A percentile compares a stretch with the other conserved stretches of the same genome.
These are phyloP conservation scores for Chlamydomonas asymmetrica DNA, from an alignment of 139 green algal species.

Conservation along the genomic window DNA sequence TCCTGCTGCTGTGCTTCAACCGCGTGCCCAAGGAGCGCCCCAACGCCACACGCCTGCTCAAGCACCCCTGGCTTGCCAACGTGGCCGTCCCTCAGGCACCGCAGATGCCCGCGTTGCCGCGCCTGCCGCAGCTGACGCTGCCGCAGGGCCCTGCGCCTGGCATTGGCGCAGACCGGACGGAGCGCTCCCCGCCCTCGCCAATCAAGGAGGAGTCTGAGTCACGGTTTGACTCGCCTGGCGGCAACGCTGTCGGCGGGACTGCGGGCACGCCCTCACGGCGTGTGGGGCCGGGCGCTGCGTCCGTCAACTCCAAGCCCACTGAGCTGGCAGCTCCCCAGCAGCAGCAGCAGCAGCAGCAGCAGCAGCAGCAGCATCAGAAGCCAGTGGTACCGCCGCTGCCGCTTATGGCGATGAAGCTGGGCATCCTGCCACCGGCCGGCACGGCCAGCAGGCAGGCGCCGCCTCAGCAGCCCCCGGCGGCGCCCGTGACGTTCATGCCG, in stretches of 20 bases:
- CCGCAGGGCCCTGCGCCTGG: conserved; percentile 4
- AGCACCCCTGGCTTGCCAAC: conserved; percentile 75
- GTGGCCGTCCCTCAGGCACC: conserved; percentile 15
- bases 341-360: too few relatives aligned
- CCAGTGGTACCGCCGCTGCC: conserved; percentile 14
- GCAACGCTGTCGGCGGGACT: too few relatives aligned
- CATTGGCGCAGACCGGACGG: conserved; percentile 1
- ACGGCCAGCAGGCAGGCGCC: background rate
- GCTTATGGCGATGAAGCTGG: conserved; percentile 12
- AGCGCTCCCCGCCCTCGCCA: conserved; percentile 33
- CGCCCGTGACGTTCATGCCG: background rate
- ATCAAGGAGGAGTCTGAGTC: conserved; percentile 38
- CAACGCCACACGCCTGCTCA: conserved; percentile 69
- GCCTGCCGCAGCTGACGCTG: conserved; percentile 11
- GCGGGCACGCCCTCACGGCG: too few relatives aligned
- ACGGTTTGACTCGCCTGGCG: background rate
- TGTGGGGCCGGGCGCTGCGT: too few relatives aligned
- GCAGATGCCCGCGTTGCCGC: conserved; percentile 2
- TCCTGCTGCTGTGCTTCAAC: conserved; percentile 94
- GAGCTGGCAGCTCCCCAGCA: too few relatives aligned
- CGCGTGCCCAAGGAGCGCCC: conserved; percentile 65
- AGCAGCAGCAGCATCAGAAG: background rate
- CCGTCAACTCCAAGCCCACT: too few relatives aligned
- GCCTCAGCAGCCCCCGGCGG: background rate
- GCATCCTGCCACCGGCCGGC: background rate